These are phyloP conservation scores for Sphaerosporella brunnea DNA, from an alignment of 495 filamentous ascomycete genomes.

Conservation along the genomic window DNA sequence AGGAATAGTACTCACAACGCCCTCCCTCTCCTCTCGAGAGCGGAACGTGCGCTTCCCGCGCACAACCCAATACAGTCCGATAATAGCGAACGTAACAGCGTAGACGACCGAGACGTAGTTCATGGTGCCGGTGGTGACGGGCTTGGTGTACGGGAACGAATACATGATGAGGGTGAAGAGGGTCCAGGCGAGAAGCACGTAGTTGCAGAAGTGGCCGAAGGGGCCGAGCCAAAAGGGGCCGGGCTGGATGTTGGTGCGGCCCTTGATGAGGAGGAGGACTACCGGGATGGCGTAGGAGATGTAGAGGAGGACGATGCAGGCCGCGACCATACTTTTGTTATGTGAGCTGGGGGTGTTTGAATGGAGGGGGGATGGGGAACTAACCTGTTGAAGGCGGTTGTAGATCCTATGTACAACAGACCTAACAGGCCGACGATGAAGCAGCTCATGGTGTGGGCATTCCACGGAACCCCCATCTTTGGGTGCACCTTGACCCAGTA, in stretches of 20 bases:
- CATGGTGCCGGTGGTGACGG: conserved; percentile 32
- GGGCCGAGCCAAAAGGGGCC: conserved; percentile 36
- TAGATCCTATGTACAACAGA: conserved; percentile 38
- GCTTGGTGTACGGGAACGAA: conserved; percentile 33
- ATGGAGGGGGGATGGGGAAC: conserved; percentile 3
- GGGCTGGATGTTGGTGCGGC: conserved; percentile 35
- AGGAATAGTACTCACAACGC: conserved; percentile 9
- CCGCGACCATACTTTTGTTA: conserved; percentile 32
- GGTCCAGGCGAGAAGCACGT: conserved; percentile 35
- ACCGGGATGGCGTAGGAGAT: conserved; percentile 37
- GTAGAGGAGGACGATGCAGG: conserved; percentile 36
- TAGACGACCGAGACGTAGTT: conserved; percentile 41
- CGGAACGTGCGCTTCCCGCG: conserved; percentile 31
- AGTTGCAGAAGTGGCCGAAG: conserved; percentile 31
- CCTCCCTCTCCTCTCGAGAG: conserved; percentile 23
- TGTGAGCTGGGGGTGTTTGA: conserved; percentile 1
- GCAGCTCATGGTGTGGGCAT: conserved; percentile 34
- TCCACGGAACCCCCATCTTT: conserved; percentile 36
- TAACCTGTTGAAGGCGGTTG: conserved; percentile 38
- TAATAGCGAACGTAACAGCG: conserved; percentile 30
- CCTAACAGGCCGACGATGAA: conserved; percentile 36
- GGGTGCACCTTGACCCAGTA: conserved; percentile 34
- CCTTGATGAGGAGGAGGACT: conserved; percentile 33
- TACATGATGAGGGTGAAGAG: conserved; percentile 39
- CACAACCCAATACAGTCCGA: conserved; percentile 32